Conservation (phyloP, 2,329 filamentous ascomycete species). For the Colletotrichum coccodes region DNA sequence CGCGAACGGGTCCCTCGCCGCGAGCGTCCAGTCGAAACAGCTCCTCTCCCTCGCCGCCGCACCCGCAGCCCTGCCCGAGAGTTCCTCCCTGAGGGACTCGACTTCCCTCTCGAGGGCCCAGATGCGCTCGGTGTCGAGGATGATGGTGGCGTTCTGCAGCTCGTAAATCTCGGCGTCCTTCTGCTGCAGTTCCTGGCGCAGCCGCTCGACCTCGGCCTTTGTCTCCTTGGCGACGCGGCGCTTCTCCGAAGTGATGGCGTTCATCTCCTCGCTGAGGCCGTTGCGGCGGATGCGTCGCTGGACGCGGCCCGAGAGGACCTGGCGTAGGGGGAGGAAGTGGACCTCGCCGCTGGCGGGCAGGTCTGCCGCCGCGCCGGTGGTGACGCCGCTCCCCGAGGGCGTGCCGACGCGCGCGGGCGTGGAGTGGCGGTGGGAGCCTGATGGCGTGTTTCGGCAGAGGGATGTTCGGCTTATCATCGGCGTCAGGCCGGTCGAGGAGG, state of each 20-base stretch:
- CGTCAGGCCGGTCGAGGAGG: slow-evolving; percentile 60
- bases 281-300: slow-evolving; percentile 67
- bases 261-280: slow-evolving; percentile 68
- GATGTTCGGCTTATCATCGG: slow-evolving; percentile 66
- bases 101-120: slow-evolving; percentile 54
- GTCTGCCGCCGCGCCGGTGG: slow-evolving; percentile 27
- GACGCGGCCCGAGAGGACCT: slow-evolving; percentile 66
- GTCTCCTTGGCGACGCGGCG: slow-evolving; percentile 49
- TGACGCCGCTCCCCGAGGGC: background rate
- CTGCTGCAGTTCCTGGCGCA: slow-evolving; percentile 59
- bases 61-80: slow-evolving; percentile 39
- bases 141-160: slow-evolving; percentile 60
- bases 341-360: slow-evolving; percentile 47
- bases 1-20: slow-evolving; percentile 57
- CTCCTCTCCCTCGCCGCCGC: slow-evolving; percentile 35
- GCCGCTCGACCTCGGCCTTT: slow-evolving; percentile 57
- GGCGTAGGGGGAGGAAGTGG: slow-evolving; percentile 60
- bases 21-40: slow-evolving; percentile 61
- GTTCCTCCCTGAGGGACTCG: slow-evolving; percentile 45
- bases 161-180: slow-evolving; percentile 65
- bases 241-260: slow-evolving; percentile 60
- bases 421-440: slow-evolving; percentile 57
- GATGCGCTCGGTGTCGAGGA: slow-evolving; percentile 58
- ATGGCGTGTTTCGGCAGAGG: slow-evolving; percentile 44
- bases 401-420: slow-evolving; percentile 34